Evolutionary conservation across 73 alveolate species (phyloP).

Genomic region (Tetrahymena borealis): DNA sequence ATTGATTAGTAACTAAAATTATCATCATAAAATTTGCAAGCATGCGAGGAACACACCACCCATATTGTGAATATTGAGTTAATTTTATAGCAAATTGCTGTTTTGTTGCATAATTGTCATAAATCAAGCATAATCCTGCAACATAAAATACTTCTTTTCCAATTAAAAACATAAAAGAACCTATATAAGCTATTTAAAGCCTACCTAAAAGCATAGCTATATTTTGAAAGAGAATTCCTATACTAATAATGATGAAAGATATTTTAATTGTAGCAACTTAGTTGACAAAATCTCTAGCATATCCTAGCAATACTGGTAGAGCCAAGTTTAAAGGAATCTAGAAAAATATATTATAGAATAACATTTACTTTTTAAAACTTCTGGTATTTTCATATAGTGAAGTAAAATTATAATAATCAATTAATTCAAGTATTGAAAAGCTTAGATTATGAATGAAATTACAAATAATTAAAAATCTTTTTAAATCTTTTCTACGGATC

Average conservation of each 20-base stretch:
- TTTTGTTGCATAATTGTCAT: not conserved
- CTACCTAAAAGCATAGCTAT: not conserved
- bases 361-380: not conserved
- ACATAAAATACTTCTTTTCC: not conserved
- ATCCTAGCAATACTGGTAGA: not conserved
- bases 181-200: not conserved
- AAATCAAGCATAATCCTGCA: not conserved
- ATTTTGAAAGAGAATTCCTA: not conserved
- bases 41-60: not conserved
- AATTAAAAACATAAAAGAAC: not conserved
- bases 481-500: not conserved
- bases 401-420: not conserved
- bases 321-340: not conserved
- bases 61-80: not conserved
- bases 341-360: not conserved
- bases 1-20: not conserved
- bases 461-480: not conserved
- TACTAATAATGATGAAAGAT: not conserved
- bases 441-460: not conserved
- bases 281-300: not conserved
- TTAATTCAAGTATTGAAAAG: not conserved
- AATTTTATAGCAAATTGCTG: not conserved
- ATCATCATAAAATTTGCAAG: not conserved
- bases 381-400: not conserved
- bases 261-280: not conserved